A percentile compares a stretch with the other conserved stretches of the same genome.
Evolutionary conservation across 2,329 filamentous ascomycete genomes (phyloP).

Genomic region (Cercospora zeae-maydis): DNA sequence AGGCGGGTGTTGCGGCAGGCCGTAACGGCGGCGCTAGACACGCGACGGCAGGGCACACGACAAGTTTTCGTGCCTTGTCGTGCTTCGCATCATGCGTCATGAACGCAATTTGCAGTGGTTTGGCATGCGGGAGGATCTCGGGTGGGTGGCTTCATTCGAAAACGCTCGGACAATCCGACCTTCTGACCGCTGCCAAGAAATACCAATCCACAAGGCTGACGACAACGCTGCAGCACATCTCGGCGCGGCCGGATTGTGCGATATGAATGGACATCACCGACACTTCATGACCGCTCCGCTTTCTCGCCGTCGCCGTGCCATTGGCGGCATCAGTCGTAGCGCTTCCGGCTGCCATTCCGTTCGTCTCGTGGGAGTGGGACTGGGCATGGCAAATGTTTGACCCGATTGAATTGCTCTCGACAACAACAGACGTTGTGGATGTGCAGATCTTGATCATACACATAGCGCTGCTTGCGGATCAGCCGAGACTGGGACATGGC

Average conservation of each 20-base stretch:
- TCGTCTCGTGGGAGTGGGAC: not conserved
- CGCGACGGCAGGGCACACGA: not conserved
- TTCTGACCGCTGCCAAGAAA: not conserved
- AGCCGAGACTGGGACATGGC: not conserved
- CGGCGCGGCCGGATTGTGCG: not conserved
- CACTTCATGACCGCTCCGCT: not conserved
- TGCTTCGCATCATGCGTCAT: not conserved
- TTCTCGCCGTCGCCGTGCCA: not conserved
- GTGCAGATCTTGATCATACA: not conserved
- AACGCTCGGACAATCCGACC: conserved; percentile 1
- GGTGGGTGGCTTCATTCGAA: not conserved
- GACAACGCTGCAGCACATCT: conserved; percentile 3
- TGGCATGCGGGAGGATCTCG: not conserved
- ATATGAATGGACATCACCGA: not conserved
- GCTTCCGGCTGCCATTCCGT: not conserved
- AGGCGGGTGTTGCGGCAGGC: not conserved
- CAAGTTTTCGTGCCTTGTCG: not conserved
- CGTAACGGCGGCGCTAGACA: not conserved
- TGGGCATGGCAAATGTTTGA: not conserved
- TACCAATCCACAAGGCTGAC: conserved; percentile 3
- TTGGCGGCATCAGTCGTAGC: not conserved
- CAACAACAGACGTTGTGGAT: not conserved
- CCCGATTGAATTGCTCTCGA: not conserved
- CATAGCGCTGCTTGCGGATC: not conserved
- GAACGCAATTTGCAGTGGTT: not conserved